Percentiles rank a stretch among this genome's conserved stretches.
Evolutionary conservation across 176 grass and related monocot genomes (phyloP).

Genomic region (Aegilops sharonensis): DNA sequence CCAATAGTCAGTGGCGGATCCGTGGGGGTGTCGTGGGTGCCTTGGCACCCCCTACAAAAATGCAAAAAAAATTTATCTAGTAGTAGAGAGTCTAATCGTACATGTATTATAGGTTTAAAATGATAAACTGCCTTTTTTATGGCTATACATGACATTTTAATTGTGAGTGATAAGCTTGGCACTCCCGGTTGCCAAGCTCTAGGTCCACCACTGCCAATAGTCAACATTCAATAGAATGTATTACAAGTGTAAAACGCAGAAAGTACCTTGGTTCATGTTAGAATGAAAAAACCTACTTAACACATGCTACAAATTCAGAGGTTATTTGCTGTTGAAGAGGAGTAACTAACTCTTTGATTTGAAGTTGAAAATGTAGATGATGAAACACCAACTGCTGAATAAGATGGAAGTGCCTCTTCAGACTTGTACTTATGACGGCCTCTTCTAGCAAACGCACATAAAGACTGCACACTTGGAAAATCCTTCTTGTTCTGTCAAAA

Average conservation of each 20-base stretch:
- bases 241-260: conserved; percentile 4
- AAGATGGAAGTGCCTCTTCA: conserved; percentile 63
- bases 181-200: too few species aligned
- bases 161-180: too few species aligned
- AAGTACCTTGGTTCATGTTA: background rate
- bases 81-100: too few species aligned
- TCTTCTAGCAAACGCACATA: conserved; percentile 57
- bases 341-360: conserved; percentile 68
- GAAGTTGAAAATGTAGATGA: conserved; percentile 64
- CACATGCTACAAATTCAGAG: background rate
- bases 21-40: too few species aligned
- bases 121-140: too few species aligned
- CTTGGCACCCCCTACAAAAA: too few species aligned
- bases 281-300: conserved; percentile 1
- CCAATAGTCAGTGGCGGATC: background rate
- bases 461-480: conserved; percentile 38
- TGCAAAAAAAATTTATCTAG: too few species aligned
- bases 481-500: conserved; percentile 69
- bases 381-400: conserved; percentile 67
- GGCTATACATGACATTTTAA: too few species aligned
- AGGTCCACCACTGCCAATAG: background rate
- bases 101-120: too few species aligned
- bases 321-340: conserved; percentile 22
- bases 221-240: background rate
- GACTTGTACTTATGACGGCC: conserved; percentile 65